phyloP scores from a whole-genome alignment of 179 eudicot species.

The Spinacia oleracea region DNA sequence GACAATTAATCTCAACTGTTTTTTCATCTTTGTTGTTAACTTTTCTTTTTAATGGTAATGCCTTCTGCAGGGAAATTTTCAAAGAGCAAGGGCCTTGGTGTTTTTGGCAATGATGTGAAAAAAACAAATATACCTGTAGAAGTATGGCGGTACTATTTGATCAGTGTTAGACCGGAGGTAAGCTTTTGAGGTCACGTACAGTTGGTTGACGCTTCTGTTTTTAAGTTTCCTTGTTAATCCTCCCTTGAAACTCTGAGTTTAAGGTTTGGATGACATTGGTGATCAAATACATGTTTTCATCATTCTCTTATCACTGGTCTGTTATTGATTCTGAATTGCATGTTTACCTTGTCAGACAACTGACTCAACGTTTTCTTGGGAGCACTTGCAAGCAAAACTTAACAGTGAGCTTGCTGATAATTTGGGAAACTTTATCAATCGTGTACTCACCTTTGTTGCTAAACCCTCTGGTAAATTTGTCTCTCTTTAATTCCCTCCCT shows the following conservation, averaged over 20 bases:
- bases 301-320: background rate
- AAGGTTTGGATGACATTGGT: background rate
- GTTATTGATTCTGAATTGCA: background rate
- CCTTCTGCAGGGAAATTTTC: slow-evolving; percentile 70
- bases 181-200: background rate
- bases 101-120: slow-evolving; percentile 81
- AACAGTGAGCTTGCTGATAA: slow-evolving; percentile 66
- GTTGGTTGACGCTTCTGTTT: no score
- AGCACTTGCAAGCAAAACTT: slow-evolving; percentile 72
- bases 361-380: slow-evolving; percentile 74
- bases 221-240: background rate
- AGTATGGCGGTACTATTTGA: slow-evolving; percentile 83
- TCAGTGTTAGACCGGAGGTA: slow-evolving; percentile 82
- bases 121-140: slow-evolving; percentile 71
- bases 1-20: background rate
- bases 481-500: background rate
- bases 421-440: slow-evolving; percentile 75
- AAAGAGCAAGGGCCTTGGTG: slow-evolving; percentile 81
- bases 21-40: background rate
- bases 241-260: background rate
- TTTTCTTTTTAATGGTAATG: background rate
- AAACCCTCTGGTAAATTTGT: slow-evolving; percentile 56
- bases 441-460: slow-evolving; percentile 71
- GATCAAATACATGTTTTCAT: background rate
- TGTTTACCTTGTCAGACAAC: slow-evolving; percentile 44